Evolutionary conservation across 352 stramenopile species (phyloP), one percentile per base, ranked within the genome.

Genomic region (Pythium rhizo-oryzae): DNA sequence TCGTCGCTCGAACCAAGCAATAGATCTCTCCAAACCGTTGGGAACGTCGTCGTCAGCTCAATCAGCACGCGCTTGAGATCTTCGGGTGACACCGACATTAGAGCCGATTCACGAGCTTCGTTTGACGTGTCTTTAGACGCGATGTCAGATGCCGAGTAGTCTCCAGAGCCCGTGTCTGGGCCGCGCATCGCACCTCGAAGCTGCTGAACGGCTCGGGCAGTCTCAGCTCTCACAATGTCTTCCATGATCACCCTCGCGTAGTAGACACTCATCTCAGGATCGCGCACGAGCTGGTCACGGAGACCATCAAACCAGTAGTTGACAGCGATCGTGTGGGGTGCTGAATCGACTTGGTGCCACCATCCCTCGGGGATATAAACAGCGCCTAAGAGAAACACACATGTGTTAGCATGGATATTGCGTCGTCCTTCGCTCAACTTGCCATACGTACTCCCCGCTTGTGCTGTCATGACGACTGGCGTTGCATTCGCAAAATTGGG

Each of bases 281-380:
- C 66, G 21, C 59, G 33, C 12, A 84, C 67, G 13, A 95, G 72
- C 53, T 79, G 67, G 28, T 87, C 69, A 43, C 87, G 79, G 15
- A 90, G 37, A 9, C 86, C 86, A 67, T 90, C 75, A 60, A 87
- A 94, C 88, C 88, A 96, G 59, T 84, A 94, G 69, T 96, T 96
- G 51, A 93, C 63, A 8, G 86, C 88, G 55, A 96, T 87, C 0
- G 85, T 94, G 64, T 80, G 90, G 25, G 79, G 67, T 23, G 89
- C 82, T 33, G 85, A 91, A 61, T 90, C 82, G 15, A 96, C 86
- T 66, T 92, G 85, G 61, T 96, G 88, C 88, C 88, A 96, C 88
- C 88, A 96, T 7, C 88, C 88, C 59, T 96, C 88, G 0, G 88
- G 88, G 25, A 96, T 94, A 50, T 85, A 82, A 7, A 96, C 62